Evolutionary conservation across 169 alveolate species (phyloP), one percentile per base, ranked within the genome.

Genomic region (Theileria orientalis): DNA sequence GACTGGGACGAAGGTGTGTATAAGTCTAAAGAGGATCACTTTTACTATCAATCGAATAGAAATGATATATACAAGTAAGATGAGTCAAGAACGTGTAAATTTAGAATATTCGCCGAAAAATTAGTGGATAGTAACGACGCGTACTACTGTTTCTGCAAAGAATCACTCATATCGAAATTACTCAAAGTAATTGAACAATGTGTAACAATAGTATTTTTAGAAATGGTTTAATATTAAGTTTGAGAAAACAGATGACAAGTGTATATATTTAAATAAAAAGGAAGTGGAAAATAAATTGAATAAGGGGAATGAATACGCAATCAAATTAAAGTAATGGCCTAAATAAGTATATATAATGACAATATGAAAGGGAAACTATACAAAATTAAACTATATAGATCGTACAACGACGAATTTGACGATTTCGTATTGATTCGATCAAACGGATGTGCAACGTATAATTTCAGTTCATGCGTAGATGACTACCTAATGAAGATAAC

Each of bases 1-100:
- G 27, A 30, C 7, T 90, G 93, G 93, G 91, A 90, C 61, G 93
- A 90, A 56, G 95, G 95, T 6, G 90, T 91, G 42, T 92, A 83
- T 30, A 62, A 56, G 23, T 79, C 79, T 2, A 92, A 91, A 19
- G 72, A 83, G 14, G 71, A 29, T 21, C 95, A 90, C 1, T 91
- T 92, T 3, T 94, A 92, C 74, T 63, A 69, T 9, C 95, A 93
- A 78, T 88, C 94, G 1, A 66, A 90, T 21, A 76, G 95, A n/a
- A 61, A 68, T 3, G 63, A 85, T 0, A 61, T 77, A 21, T 91
- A 91, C 77, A 69, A 51, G 92, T 85, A n/a, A 6, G 75, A 21
- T 21, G 7, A 0, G n/a, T 6, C 5, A 25, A 19, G 0, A 0
- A 14, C 8, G 6, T 61, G 19, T 25, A 33, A 57, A 61, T 37